Conservation (phyloP, 169 alveolate genomes). For the Plasmodium fragile region DNA sequence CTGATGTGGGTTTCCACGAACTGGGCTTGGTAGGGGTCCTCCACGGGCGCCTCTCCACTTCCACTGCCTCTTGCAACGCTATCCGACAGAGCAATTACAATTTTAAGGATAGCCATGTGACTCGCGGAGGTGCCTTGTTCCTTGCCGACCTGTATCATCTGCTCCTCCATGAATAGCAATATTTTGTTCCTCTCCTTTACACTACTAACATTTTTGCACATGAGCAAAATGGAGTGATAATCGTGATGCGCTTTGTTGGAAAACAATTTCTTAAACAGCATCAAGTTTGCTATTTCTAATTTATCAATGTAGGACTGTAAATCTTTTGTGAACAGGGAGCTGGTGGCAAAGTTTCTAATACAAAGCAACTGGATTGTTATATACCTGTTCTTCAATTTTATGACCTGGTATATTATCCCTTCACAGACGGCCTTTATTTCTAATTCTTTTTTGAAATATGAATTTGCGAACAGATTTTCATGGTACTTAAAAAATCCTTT, state of each 20-base stretch:
- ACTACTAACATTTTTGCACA: slow-evolving; percentile 50
- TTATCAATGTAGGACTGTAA: slow-evolving; percentile 12
- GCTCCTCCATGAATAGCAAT: slow-evolving; percentile 33
- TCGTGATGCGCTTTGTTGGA: slow-evolving; percentile 10
- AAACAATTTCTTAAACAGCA: slow-evolving; percentile 32
- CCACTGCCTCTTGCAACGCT: not conserved
- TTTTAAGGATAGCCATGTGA: slow-evolving; percentile 7
- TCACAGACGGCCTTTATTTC: slow-evolving; percentile 47
- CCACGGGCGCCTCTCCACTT: not conserved
- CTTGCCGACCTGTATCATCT: not conserved
- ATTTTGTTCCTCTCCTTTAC: slow-evolving; percentile 40
- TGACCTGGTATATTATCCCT: not conserved
- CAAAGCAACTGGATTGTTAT: slow-evolving; percentile 21
- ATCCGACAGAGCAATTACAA: slow-evolving; percentile 21
- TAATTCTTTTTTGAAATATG: slow-evolving; percentile 22
- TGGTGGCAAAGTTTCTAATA: slow-evolving; percentile 42
- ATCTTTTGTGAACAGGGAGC: slow-evolving; percentile 33
- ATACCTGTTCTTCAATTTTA: not conserved
- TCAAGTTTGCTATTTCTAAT: slow-evolving; percentile 26
- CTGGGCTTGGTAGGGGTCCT: not conserved
- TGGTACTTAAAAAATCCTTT: slow-evolving; percentile 56
- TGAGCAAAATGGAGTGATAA: slow-evolving; percentile 42
- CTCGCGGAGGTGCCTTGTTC: not conserved
- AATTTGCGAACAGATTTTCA: slow-evolving; percentile 39
- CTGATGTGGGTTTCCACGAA: slow-evolving; percentile 51